These are phyloP conservation scores for Ascoidea asiatica DNA, from an alignment of 805 yeast species.

Conservation along the genomic window DNA sequence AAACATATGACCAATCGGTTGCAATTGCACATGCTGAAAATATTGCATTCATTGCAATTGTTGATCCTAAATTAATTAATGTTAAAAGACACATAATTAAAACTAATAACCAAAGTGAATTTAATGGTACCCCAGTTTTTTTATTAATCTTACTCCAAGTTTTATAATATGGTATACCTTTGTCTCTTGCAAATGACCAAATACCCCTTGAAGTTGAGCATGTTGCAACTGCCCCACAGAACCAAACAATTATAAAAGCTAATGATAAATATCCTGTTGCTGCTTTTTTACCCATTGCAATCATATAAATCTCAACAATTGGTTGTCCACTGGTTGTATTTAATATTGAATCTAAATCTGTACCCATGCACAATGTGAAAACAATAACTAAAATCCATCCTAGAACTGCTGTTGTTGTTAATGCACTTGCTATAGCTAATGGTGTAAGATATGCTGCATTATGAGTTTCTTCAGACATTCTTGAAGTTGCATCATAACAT, in stretches of 20 bases:
- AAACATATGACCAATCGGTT: slow-evolving; percentile 35
- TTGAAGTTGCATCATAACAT: slow-evolving; percentile 40
- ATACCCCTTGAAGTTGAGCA: slow-evolving; percentile 38
- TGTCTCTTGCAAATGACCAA: slow-evolving; percentile 45
- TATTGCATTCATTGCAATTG: slow-evolving; percentile 37
- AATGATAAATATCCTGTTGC: slow-evolving; percentile 37
- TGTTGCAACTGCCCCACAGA: slow-evolving; percentile 38
- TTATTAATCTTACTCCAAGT: slow-evolving; percentile 25
- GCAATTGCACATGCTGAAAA: slow-evolving; percentile 40
- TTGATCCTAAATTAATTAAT: slow-evolving; percentile 28
- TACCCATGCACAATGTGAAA: slow-evolving; percentile 30
- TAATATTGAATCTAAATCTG: slow-evolving; percentile 22
- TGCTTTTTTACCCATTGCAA: slow-evolving; percentile 38
- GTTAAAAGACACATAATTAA: slow-evolving; percentile 29
- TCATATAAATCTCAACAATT: slow-evolving; percentile 35
- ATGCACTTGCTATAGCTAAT: slow-evolving; percentile 41
- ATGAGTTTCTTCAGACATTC: slow-evolving; percentile 17
- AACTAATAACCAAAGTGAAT: slow-evolving; percentile 29
- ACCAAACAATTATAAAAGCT: slow-evolving; percentile 34
- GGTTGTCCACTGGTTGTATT: slow-evolving; percentile 30
- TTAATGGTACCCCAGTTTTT: slow-evolving; percentile 28
- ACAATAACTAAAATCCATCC: slow-evolving; percentile 38
- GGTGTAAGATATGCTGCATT: slow-evolving; percentile 45
- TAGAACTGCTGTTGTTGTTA: slow-evolving; percentile 14
- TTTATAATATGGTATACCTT: slow-evolving; percentile 34